Conservation (phyloP, 306 rosid genomes). For the Leucaena leucocephala region DNA sequence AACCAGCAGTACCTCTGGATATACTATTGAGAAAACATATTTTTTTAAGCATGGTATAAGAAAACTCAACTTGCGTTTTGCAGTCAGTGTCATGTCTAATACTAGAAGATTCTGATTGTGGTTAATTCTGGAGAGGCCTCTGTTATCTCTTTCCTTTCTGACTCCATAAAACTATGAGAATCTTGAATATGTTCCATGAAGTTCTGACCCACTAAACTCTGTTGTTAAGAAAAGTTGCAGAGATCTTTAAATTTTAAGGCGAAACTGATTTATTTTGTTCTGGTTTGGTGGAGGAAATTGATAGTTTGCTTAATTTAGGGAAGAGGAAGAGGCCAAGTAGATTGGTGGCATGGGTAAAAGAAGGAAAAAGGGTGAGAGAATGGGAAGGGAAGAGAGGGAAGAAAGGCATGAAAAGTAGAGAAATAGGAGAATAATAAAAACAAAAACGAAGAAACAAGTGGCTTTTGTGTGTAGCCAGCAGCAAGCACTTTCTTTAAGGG, state of each 20-base stretch:
- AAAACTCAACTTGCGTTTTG: background rate
- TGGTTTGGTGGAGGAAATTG: background rate
- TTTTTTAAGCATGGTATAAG: background rate
- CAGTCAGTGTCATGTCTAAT: background rate
- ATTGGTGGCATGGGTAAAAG: slow-evolving; percentile 25
- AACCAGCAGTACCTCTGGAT: background rate
- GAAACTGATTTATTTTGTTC: background rate
- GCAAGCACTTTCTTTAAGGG: slow-evolving; percentile 48
- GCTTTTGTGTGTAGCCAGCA: slow-evolving; percentile 47
- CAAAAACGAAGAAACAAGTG: slow-evolving; percentile 39
- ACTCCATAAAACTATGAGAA: background rate
- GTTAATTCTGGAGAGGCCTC: background rate
- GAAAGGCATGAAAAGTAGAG: slow-evolving; percentile 60
- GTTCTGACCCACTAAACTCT: background rate
- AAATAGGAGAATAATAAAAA: slow-evolving; percentile 41
- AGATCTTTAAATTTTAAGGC: background rate
- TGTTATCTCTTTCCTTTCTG: background rate
- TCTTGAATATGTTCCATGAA: background rate
- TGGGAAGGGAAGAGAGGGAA: slow-evolving; percentile 33
- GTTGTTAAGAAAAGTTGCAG: background rate
- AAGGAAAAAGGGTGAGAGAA: slow-evolving; percentile 24
- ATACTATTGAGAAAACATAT: background rate
- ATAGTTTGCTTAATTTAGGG: background rate
- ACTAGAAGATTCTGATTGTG: background rate
- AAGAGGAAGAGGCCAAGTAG: slow-evolving; percentile 4